Evolutionary conservation across 306 rosid genomes (phyloP).

Genomic region (Sicyos edulis): DNA sequence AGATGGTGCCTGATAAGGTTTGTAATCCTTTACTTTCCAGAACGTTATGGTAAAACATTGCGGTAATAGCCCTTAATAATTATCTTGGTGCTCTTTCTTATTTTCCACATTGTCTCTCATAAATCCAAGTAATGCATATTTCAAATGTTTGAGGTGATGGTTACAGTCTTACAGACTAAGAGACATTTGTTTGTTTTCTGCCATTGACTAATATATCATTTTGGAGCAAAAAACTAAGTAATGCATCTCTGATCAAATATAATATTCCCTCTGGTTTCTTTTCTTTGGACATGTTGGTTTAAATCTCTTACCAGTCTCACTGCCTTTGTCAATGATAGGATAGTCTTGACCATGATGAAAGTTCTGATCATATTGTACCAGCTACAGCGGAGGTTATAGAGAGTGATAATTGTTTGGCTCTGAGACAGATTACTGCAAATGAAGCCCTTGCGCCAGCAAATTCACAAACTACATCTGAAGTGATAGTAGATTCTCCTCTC

Average conservation of each 20-base stretch:
- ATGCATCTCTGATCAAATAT: constrained; percentile 1
- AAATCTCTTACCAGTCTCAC: not conserved
- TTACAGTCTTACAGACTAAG: not conserved
- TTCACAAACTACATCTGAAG: constrained; percentile 27
- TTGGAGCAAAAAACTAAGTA: not conserved
- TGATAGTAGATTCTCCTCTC: constrained; percentile 21
- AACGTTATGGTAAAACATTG: not conserved
- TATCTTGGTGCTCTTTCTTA: not conserved
- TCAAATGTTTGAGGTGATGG: not conserved
- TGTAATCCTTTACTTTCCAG: not conserved
- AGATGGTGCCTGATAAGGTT: constrained; percentile 85
- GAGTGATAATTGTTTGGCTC: constrained; percentile 24
- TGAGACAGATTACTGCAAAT: constrained; percentile 29
- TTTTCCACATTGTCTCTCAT: not conserved
- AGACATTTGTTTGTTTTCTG: not conserved
- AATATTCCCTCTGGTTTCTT: not conserved
- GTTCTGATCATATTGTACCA: constrained; percentile 31
- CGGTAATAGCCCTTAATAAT: not conserved
- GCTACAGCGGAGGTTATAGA: constrained; percentile 34
- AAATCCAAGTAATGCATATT: not conserved
- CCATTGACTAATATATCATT: too few species aligned
- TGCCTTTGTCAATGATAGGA: constrained; percentile 3
- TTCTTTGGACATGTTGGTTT: not conserved
- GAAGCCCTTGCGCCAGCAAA: constrained; percentile 28
- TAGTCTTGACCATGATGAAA: constrained; percentile 59